phyloP scores from a whole-genome alignment of 2,329 filamentous ascomycete species.

The Penicillium psychrosexuale region DNA sequence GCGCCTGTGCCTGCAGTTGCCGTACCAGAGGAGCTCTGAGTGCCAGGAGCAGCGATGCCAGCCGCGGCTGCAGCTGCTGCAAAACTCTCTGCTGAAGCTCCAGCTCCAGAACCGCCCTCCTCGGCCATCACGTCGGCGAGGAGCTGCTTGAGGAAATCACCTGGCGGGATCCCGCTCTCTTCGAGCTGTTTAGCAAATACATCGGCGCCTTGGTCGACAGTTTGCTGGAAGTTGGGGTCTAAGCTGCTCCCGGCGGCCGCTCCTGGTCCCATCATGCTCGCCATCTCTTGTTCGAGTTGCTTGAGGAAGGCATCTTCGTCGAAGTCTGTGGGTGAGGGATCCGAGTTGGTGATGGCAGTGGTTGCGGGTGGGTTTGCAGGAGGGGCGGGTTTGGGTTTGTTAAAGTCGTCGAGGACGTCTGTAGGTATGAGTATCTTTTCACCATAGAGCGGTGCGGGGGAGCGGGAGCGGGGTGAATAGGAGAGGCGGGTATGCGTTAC shows the following conservation, averaged over 20 bases:
- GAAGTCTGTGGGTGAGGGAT: conserved; percentile 21
- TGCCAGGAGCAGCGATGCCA: neutral
- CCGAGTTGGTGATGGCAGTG: conserved; percentile 14
- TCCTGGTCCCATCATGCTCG: conserved; percentile 63
- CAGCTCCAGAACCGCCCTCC: conserved; percentile 15
- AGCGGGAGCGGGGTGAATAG: neutral
- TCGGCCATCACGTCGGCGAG: conserved; percentile 36
- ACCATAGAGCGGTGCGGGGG: neutral
- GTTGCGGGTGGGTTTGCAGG: conserved; percentile 10
- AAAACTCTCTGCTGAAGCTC: conserved; percentile 18
- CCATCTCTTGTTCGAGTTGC: conserved; percentile 88
- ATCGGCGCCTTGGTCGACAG: conserved; percentile 34
- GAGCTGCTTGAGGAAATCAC: conserved; percentile 37
- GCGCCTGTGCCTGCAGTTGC: neutral
- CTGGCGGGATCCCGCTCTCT: conserved; percentile 33
- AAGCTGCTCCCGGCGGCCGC: conserved; percentile 18
- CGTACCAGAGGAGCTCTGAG: neutral
- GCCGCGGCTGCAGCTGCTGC: conserved; percentile 21
- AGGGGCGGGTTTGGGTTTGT: conserved; percentile 51
- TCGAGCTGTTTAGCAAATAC: conserved; percentile 37
- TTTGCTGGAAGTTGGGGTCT: conserved; percentile 21
- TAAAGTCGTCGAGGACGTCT: conserved; percentile 91
- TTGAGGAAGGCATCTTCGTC: conserved; percentile 63
- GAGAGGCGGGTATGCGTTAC: conserved; percentile 43
- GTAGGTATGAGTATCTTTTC: conserved; percentile 10